phyloP scores from a whole-genome alignment of 169 alveolate genomes.

The Plasmodium berghei region DNA sequence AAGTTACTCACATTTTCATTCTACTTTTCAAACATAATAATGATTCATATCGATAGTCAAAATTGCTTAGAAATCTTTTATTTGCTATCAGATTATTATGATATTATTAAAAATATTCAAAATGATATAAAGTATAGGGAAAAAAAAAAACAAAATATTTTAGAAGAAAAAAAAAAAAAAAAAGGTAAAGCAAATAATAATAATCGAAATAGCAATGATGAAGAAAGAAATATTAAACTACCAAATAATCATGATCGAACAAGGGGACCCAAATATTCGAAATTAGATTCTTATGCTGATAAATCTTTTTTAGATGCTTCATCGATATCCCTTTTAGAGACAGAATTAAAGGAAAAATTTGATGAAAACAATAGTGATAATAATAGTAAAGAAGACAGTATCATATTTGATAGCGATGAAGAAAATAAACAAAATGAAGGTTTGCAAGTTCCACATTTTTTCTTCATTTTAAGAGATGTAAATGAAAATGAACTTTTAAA shows the following conservation, averaged over 20 bases:
- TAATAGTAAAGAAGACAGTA: background rate
- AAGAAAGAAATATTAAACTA: background rate
- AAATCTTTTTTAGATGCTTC: too few species aligned
- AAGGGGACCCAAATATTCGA: background rate
- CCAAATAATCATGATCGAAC: background rate
- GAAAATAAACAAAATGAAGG: slow-evolving; percentile 13
- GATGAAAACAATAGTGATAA: background rate
- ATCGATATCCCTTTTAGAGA: too few species aligned
- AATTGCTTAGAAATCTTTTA: slow-evolving; percentile 21
- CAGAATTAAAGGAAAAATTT: background rate
- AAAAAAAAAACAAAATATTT: background rate
- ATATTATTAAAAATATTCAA: slow-evolving; percentile 22
- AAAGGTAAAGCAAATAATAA: background rate
- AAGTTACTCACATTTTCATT: slow-evolving; percentile 29
- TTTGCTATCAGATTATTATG: slow-evolving; percentile 33
- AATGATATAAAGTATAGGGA: slow-evolving; percentile 13
- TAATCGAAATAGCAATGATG: background rate
- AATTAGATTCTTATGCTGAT: too few species aligned
- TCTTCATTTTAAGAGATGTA: slow-evolving; percentile 44
- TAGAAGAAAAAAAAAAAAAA: background rate
- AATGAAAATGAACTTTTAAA: background rate
- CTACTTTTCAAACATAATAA: slow-evolving; percentile 46
- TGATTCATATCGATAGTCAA: slow-evolving; percentile 30
- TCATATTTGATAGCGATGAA: background rate
- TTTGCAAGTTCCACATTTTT: slow-evolving; percentile 24